A percentile compares a stretch with the other conserved stretches of the same genome.
Evolutionary conservation across 805 yeast genomes (phyloP).

Genomic region (Saccharomycopsis sp.): DNA sequence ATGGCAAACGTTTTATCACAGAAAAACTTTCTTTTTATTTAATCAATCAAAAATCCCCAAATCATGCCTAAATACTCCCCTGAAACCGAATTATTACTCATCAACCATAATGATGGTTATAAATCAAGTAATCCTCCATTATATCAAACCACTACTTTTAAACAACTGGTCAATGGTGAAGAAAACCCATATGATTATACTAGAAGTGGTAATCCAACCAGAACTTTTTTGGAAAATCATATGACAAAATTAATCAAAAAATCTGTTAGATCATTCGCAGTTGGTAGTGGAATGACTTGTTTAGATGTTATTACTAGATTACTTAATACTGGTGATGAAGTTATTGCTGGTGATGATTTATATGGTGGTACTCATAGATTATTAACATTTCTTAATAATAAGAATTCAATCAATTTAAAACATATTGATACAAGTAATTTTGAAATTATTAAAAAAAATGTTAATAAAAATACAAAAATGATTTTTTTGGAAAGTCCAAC

Average conservation of each 20-base stretch:
- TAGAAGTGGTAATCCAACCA: conserved; percentile 88
- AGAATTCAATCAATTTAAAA: conserved; percentile 52
- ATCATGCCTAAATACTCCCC: conserved; percentile 30
- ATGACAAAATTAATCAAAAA: conserved; percentile 60
- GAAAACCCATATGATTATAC: conserved; percentile 72
- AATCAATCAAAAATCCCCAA: no score
- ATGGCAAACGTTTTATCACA: conserved; percentile 32
- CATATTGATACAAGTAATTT: conserved; percentile 79
- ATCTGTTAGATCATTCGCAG: conserved; percentile 73
- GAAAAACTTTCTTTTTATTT: no score
- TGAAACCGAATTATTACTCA: conserved; percentile 62
- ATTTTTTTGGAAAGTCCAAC: conserved; percentile 88
- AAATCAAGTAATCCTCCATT: conserved; percentile 80
- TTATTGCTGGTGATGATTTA: conserved; percentile 88
- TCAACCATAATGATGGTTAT: conserved; percentile 56
- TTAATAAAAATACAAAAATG: conserved; percentile 54
- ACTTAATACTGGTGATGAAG: conserved; percentile 74
- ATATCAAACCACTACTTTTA: conserved; percentile 92
- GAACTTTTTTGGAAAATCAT: conserved; percentile 71
- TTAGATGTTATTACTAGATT: conserved; percentile 74
- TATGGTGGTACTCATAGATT: conserved; percentile 92
- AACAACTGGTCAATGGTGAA: conserved; percentile 71
- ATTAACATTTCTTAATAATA: conserved; percentile 56
- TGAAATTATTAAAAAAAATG: conserved; percentile 44
- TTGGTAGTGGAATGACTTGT: conserved; percentile 89